Conservation (phyloP, 75 land plant species). For the Pinus taeda region DNA sequence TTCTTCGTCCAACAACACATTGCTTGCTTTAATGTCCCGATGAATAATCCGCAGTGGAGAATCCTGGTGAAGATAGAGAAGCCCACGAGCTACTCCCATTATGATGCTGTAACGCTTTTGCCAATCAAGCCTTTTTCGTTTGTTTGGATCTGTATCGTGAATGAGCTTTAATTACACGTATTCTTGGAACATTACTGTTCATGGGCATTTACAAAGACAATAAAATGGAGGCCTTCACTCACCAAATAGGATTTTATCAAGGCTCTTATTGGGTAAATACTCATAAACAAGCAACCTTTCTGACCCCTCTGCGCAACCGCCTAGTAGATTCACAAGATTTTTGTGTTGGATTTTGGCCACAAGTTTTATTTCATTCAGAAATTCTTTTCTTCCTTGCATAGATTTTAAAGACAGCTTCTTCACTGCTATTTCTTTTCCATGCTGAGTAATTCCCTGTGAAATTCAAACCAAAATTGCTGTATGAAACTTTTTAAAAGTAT, state of each 20-base stretch:
- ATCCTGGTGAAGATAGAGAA: slow-evolving; percentile 28
- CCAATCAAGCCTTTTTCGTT: slow-evolving; percentile 8
- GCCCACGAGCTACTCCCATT: slow-evolving; percentile 32
- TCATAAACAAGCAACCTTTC: slow-evolving; percentile 47
- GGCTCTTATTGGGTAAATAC: slow-evolving; percentile 43
- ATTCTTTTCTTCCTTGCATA: slow-evolving; percentile 31
- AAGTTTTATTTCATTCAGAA: slow-evolving; percentile 34
- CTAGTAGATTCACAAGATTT: slow-evolving; percentile 27
- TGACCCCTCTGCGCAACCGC: slow-evolving; percentile 35
- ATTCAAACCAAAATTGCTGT: too few species aligned
- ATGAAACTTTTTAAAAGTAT: neutral
- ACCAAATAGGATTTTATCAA: slow-evolving; percentile 27
- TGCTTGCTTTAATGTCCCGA: too few species aligned
- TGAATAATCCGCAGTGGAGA: too few species aligned
- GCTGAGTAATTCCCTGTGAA: slow-evolving; percentile 26
- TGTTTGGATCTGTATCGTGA: too few species aligned
- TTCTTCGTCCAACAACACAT: too few species aligned
- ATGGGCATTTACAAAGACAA: too few species aligned
- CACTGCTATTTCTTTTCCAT: slow-evolving; percentile 49
- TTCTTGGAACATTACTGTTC: too few species aligned
- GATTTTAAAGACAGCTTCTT: slow-evolving; percentile 28
- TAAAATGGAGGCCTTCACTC: neutral
- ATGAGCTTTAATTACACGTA: too few species aligned
- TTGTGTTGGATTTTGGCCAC: slow-evolving; percentile 30
- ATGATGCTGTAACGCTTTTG: slow-evolving; percentile 23